phyloP scores from a whole-genome alignment of 768 basidiomycete genomes.

The Auricularia cornea region DNA sequence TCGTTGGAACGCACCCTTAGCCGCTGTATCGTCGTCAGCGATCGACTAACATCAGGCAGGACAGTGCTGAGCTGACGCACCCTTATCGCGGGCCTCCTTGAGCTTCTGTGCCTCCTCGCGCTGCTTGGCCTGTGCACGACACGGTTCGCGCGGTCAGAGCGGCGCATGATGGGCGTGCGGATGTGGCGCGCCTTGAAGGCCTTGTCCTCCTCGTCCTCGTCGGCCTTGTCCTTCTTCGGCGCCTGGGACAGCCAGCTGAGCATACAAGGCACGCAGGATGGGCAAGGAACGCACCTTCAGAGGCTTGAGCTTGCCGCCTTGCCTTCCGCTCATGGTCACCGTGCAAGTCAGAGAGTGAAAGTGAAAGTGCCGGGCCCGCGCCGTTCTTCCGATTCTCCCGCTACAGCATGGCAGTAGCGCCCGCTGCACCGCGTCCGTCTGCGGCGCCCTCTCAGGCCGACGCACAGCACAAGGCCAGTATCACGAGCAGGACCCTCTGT shows the following conservation, averaged over 20 bases:
- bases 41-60: background rate
- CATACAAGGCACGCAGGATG: background rate
- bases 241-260: background rate
- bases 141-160: background rate
- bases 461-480: too few relatives aligned
- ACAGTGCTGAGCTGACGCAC: background rate
- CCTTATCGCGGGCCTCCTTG: background rate
- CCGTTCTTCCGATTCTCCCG: too few relatives aligned
- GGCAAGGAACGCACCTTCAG: background rate
- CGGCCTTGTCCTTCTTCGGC: background rate
- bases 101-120: background rate
- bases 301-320: background rate
- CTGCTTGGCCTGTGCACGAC: background rate
- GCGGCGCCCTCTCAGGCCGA: too few relatives aligned
- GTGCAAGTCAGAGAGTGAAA: background rate
- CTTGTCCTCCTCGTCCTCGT: background rate
- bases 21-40: background rate
- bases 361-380: too few relatives aligned
- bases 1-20: background rate
- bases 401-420: too few relatives aligned
- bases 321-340: background rate
- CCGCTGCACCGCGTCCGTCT: too few relatives aligned
- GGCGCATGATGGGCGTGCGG: background rate
- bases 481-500: too few relatives aligned
- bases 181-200: background rate